phyloP scores from a whole-genome alignment of 108 stramenopile genomes.

The Schizochytrium sp. region DNA sequence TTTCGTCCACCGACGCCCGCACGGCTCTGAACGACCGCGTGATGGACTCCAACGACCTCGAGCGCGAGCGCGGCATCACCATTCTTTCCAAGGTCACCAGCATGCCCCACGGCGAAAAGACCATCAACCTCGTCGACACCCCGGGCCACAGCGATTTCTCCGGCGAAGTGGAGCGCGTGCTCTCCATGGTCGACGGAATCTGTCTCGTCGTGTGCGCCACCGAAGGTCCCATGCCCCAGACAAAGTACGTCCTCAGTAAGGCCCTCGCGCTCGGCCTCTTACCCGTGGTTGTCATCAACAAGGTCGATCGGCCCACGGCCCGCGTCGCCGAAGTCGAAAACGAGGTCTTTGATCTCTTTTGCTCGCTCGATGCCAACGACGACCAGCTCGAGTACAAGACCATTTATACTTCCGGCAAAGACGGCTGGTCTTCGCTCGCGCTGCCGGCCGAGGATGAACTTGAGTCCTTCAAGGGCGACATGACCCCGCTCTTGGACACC shows the following conservation, averaged over 20 bases:
- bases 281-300: slow-evolving; percentile 95
- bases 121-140: slow-evolving; percentile 97
- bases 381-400: slow-evolving; percentile 94
- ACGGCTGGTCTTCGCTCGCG: slow-evolving; percentile 76
- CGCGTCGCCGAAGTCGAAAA: slow-evolving; percentile 94
- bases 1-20: not conserved
- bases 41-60: slow-evolving; percentile 97
- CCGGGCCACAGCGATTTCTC: slow-evolving; percentile 98
- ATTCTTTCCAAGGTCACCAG: slow-evolving; percentile 95
- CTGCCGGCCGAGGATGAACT: slow-evolving; percentile 62
- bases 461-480: slow-evolving; percentile 62
- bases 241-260: slow-evolving; percentile 93
- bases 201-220: slow-evolving; percentile 90
- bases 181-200: slow-evolving; percentile 96
- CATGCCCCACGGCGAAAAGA: slow-evolving; percentile 76
- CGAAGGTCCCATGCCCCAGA: slow-evolving; percentile 97
- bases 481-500: slow-evolving; percentile 86
- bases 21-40: slow-evolving; percentile 66
- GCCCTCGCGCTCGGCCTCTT: slow-evolving; percentile 78
- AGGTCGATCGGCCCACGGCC: slow-evolving; percentile 93
- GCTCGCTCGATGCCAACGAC: slow-evolving; percentile 86
- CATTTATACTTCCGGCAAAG: slow-evolving; percentile 83
- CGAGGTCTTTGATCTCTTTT: slow-evolving; percentile 94
- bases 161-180: slow-evolving; percentile 95
- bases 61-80: slow-evolving; percentile 96